Conservation (phyloP, 2,329 filamentous ascomycete species). For the Orbilia oligospora region DNA sequence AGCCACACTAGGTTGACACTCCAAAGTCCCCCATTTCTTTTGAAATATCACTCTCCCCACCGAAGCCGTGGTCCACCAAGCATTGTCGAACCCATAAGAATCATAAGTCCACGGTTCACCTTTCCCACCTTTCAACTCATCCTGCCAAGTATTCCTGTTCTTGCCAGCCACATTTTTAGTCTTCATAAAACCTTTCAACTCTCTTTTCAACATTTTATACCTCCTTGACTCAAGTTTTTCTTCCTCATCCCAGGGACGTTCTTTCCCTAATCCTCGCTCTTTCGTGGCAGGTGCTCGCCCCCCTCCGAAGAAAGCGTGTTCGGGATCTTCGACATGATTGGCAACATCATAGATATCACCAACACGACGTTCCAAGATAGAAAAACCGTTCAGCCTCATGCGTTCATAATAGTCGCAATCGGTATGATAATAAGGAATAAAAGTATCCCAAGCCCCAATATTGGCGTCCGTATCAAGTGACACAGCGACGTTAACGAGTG, state of each 20-base stretch:
- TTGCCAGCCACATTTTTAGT: conserved; percentile 61
- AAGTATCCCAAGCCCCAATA: conserved; percentile 73
- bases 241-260: not conserved
- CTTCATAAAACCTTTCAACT: conserved; percentile 66
- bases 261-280: not conserved
- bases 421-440: conserved; percentile 71
- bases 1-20: conserved; percentile 1
- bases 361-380: conserved; percentile 67
- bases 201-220: conserved; percentile 48
- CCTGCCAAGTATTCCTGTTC: conserved; percentile 71
- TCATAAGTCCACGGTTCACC: conserved; percentile 73
- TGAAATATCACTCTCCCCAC: conserved; percentile 6
- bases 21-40: conserved; percentile 37
- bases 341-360: conserved; percentile 66
- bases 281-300: not conserved
- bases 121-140: conserved; percentile 70
- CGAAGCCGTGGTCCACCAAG: conserved; percentile 19
- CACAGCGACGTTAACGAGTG: conserved; percentile 72
- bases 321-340: conserved; percentile 58
- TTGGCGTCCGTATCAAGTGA: conserved; percentile 66
- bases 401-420: conserved; percentile 70
- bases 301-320: conserved; percentile 29
- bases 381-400: conserved; percentile 66
- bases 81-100: conserved; percentile 63
- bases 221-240: conserved; percentile 28